Conservation (phyloP, 306 rosid genomes). For the Macrotyloma uniflorum region DNA sequence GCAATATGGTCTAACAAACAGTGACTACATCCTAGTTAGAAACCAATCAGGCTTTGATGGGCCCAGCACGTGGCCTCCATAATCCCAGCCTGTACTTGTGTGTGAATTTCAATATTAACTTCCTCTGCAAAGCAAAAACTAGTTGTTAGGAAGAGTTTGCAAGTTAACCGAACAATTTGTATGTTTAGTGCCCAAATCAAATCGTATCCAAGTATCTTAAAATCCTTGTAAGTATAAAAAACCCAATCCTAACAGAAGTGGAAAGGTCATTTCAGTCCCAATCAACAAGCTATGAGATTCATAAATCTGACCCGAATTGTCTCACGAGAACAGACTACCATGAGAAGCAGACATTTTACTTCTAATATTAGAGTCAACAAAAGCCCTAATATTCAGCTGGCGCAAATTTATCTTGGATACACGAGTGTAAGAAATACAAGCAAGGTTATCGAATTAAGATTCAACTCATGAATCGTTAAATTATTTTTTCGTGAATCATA, state of each 20-base stretch:
- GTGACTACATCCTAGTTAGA: constrained; percentile 28
- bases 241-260: not conserved
- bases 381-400: not conserved
- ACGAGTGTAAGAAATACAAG: not conserved
- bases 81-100: constrained; percentile 91
- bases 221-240: constrained; percentile 24
- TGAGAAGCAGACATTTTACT: not conserved
- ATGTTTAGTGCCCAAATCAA: not conserved
- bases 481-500: too few species aligned
- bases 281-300: not conserved
- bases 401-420: not conserved
- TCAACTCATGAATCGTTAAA: too few species aligned
- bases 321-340: not conserved
- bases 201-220: not conserved
- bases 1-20: constrained; percentile 1
- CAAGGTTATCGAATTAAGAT: too few species aligned
- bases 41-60: constrained; percentile 51
- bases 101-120: constrained; percentile 73
- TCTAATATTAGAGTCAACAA: constrained; percentile 5
- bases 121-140: constrained; percentile 67
- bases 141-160: constrained; percentile 31
- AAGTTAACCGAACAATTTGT: not conserved
- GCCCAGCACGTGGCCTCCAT: constrained; percentile 77
- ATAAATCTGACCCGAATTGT: not conserved
- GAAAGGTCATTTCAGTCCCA: not conserved